Evolutionary conservation across 116 monocot species (phyloP), one percentile per base, ranked within the genome.

Genomic region (Papilionanthe hybrid): DNA sequence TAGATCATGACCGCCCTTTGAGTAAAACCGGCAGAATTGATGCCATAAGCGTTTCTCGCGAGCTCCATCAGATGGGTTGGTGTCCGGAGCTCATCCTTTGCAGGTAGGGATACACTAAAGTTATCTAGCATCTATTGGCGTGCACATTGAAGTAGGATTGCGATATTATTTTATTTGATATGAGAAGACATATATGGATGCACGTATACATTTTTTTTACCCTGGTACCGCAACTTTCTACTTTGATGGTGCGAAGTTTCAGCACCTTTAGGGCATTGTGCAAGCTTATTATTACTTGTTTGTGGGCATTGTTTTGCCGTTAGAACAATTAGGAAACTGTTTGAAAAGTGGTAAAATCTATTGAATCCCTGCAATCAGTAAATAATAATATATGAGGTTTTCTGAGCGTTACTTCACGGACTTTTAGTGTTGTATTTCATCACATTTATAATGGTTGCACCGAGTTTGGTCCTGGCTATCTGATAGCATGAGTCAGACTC

Each of bases 31-130:
- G 97, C 75, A 73, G 87, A 82, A 72, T 47, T 3, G 94, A 91
- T 80, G 94, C 94, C 23, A 78, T 86, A 11, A 79, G 22, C 23
- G 80, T 97, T 25, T 77, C 94, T 30, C 78, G 42, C 37, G 92
- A 92, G 85, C 92, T 97, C 77, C 88, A 92, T 72, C 83, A 97
- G 81, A 84, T 97, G 92, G 92, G 87, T 9, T 97, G 97, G 97
- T 84, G 91, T 72, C 97, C 97, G 9, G 87, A 97, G 72, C 87
- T 97, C 30, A 90, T 97, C 77, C 84, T 94, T 7, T 94, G 84
- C 79, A 97, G 94, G 97, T 97, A 47, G 1, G 45, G 4, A 32
- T 43, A 50, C 68, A 9, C 44, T 19, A 42, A 32, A 73, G 49
- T 73, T 79, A 55, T 45, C 42, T 48, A 13, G 42, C 47, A 28